Evolutionary conservation across 2,329 filamentous ascomycete genomes (phyloP).

Genomic region (Trichoderma guizhouense): DNA sequence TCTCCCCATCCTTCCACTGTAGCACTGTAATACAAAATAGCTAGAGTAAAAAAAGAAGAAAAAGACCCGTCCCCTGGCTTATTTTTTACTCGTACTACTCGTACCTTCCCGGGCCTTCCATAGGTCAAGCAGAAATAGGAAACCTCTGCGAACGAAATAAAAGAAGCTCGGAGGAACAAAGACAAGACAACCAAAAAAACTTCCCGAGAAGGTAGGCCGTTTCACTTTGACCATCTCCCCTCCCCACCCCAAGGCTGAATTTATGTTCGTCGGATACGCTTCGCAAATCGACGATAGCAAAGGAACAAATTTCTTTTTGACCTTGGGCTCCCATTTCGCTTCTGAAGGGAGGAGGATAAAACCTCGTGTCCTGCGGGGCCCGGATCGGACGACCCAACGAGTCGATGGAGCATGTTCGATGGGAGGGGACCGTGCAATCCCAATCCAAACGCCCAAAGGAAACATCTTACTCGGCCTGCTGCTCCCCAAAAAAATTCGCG

Average conservation of each 20-base stretch:
- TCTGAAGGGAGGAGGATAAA: background rate
- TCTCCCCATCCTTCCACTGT: background rate
- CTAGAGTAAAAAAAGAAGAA: background rate
- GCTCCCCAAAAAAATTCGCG: background rate
- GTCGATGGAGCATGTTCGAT: background rate
- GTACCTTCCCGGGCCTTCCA: background rate
- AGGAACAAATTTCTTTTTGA: background rate
- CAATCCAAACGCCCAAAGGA: background rate
- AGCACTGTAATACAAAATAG: background rate
- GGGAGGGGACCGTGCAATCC: conserved; percentile 6
- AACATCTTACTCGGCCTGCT: background rate
- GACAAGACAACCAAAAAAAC: background rate
- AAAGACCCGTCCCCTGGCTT: background rate
- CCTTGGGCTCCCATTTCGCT: background rate
- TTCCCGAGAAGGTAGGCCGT: background rate
- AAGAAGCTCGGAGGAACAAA: background rate
- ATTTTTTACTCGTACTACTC: background rate
- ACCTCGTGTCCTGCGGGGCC: background rate
- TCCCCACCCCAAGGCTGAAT: background rate
- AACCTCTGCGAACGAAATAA: conserved; percentile 3
- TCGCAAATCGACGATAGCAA: background rate
- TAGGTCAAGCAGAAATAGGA: background rate
- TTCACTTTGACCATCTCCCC: background rate
- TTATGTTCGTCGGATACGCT: background rate
- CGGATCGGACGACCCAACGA: conserved; percentile 1